These are phyloP conservation scores for Botrytis hyacinthi DNA, from an alignment of 2,329 filamentous ascomycete species.

Conservation along the genomic window DNA sequence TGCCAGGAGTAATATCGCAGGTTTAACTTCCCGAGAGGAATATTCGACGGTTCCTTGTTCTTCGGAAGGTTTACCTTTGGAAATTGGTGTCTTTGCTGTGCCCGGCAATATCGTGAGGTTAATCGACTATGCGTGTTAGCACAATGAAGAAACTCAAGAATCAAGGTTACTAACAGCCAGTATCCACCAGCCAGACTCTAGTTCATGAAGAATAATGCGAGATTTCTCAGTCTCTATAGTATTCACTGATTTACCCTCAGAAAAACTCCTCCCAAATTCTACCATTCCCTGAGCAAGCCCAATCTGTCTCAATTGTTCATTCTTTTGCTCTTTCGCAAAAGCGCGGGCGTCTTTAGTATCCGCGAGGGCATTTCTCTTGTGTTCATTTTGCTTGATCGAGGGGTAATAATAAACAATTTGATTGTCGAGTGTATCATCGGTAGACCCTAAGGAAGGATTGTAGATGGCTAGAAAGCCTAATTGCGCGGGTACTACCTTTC, in stretches of 20 bases:
- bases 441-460: slow-evolving; percentile 76
- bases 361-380: slow-evolving; percentile 4
- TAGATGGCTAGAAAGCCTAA: slow-evolving; percentile 92
- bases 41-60: slow-evolving; percentile 60
- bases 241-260: slow-evolving; percentile 72
- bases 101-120: slow-evolving; percentile 73
- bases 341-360: slow-evolving; percentile 33
- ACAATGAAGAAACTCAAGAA: slow-evolving; percentile 7
- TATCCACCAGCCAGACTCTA: slow-evolving; percentile 95
- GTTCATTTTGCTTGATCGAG: slow-evolving; percentile 22
- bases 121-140: slow-evolving; percentile 58
- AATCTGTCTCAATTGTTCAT: slow-evolving; percentile 87
- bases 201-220: slow-evolving; percentile 78
- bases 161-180: slow-evolving; percentile 65
- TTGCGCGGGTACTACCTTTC: slow-evolving; percentile 61
- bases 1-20: slow-evolving; percentile 70
- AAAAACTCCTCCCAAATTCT: slow-evolving; percentile 86
- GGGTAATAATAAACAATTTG: slow-evolving; percentile 86
- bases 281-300: slow-evolving; percentile 96
- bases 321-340: slow-evolving; percentile 61
- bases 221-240: slow-evolving; percentile 89
- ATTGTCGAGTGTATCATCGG: slow-evolving; percentile 59
- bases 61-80: slow-evolving; percentile 30
- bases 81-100: slow-evolving; percentile 46
- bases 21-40: slow-evolving; percentile 86